These are phyloP conservation scores for Maudiozyma bulderi DNA, from an alignment of 805 yeast species.

Conservation along the genomic window DNA sequence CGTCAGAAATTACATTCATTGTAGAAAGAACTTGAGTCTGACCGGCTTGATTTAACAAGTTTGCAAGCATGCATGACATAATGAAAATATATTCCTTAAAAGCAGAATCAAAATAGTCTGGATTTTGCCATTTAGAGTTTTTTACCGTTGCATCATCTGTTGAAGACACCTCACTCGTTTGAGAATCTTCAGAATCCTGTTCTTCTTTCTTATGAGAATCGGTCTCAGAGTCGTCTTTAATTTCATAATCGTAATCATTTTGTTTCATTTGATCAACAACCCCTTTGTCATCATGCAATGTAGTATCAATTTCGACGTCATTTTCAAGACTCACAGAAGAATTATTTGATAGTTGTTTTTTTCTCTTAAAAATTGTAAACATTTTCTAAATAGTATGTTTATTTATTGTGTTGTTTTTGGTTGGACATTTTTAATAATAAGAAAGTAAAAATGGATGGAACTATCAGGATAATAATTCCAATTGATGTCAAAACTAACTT, in stretches of 20 bases:
- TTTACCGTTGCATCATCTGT: background rate
- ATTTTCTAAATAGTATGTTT: background rate
- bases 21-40: constrained; percentile 31
- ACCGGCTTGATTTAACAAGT: constrained; percentile 35
- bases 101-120: constrained; percentile 11
- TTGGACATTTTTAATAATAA: too few species aligned
- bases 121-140: constrained; percentile 11
- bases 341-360: background rate
- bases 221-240: background rate
- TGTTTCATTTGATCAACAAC: background rate
- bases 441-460: too few species aligned
- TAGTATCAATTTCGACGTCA: background rate
- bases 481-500: too few species aligned
- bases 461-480: too few species aligned
- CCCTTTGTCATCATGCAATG: background rate
- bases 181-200: background rate
- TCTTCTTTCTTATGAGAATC: background rate
- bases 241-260: background rate
- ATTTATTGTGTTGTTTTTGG: background rate
- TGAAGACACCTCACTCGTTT: background rate
- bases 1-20: constrained; percentile 28
- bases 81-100: constrained; percentile 24
- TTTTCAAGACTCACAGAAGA: background rate
- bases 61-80: constrained; percentile 27
- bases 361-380: background rate